A percentile compares a stretch with the other conserved stretches of the same genome.
Evolutionary conservation across 2,329 filamentous ascomycete species (phyloP).

Genomic region (Coniella vitis): DNA sequence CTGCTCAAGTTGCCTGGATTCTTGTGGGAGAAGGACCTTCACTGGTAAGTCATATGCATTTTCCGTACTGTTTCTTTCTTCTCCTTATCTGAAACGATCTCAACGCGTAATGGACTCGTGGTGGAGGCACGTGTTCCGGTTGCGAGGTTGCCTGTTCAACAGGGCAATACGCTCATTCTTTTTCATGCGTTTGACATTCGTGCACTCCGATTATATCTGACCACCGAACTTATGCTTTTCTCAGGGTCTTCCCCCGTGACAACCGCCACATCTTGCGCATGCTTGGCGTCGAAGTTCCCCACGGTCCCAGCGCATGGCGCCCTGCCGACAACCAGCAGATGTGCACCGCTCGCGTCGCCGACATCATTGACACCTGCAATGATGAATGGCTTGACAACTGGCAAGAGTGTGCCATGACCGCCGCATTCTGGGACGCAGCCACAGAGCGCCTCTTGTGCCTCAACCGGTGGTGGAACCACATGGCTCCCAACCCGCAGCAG

Average conservation of each 20-base stretch:
- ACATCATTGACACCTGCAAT: constrained; percentile 11
- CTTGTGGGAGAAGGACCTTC: not conserved
- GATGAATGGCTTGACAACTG: constrained; percentile 15
- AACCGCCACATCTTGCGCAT: constrained; percentile 1
- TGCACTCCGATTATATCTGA: too few species aligned
- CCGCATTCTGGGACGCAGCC: constrained; percentile 5
- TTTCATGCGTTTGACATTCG: too few species aligned
- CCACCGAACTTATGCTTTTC: too few species aligned
- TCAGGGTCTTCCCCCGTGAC: constrained; percentile 2
- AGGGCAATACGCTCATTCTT: too few species aligned
- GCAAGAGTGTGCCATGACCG: constrained; percentile 6
- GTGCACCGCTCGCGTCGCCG: constrained; percentile 3
- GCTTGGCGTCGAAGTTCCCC: constrained; percentile 4
- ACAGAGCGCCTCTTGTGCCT: constrained; percentile 3
- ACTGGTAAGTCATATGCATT: not conserved
- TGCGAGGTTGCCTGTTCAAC: too few species aligned
- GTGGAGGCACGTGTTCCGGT: too few species aligned
- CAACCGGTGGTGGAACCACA: constrained; percentile 1
- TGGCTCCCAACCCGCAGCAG: not conserved
- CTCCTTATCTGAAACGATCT: too few species aligned
- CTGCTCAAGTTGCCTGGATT: constrained; percentile 13
- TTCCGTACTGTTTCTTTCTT: not conserved
- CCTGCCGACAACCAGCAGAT: constrained; percentile 3
- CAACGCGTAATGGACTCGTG: too few species aligned
- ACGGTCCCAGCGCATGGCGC: not conserved